Evolutionary conservation across 768 basidiomycete species (phyloP).

Genomic region (Strobilomyces confusus): DNA sequence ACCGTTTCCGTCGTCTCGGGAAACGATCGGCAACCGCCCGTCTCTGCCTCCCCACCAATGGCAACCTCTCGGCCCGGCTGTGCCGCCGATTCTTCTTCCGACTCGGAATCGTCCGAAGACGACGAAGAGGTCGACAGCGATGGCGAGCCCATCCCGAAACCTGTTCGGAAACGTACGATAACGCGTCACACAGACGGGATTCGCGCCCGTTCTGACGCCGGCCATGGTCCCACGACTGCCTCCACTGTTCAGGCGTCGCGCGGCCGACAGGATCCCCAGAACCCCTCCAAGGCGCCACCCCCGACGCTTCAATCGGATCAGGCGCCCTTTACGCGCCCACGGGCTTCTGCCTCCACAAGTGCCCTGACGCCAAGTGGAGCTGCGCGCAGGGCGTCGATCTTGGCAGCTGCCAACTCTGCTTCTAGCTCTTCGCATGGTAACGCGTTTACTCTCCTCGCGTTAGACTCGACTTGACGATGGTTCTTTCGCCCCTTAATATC

Average conservation of each 20-base stretch:
- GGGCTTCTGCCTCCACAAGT: slow-evolving; percentile 57
- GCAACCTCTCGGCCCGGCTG: slow-evolving; percentile 10
- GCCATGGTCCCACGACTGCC: slow-evolving; percentile 10
- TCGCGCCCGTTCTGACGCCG: slow-evolving; percentile 17
- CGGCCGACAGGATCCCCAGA: slow-evolving; percentile 6
- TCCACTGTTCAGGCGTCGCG: background rate
- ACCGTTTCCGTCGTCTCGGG: slow-evolving; percentile 25
- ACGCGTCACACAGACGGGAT: slow-evolving; percentile 19
- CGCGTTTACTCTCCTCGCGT: slow-evolving; percentile 5
- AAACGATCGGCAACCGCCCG: slow-evolving; percentile 10
- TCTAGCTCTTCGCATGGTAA: slow-evolving; percentile 26
- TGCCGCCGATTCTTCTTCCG: slow-evolving; percentile 27
- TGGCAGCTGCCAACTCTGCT: slow-evolving; percentile 33
- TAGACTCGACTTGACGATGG: background rate
- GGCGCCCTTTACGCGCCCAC: slow-evolving; percentile 26
- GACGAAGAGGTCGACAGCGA: slow-evolving; percentile 37
- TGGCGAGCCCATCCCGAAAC: slow-evolving; percentile 31
- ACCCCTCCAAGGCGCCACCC: slow-evolving; percentile 25
- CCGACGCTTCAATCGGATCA: slow-evolving; percentile 19
- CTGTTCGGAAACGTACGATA: slow-evolving; percentile 32
- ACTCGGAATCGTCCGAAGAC: slow-evolving; percentile 34
- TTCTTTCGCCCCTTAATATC: background rate
- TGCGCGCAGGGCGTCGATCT: slow-evolving; percentile 45
- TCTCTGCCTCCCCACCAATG: slow-evolving; percentile 1
- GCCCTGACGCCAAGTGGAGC: slow-evolving; percentile 50